Conservation (phyloP, 495 filamentous ascomycete species). For the Trichoderma erinaceum region DNA sequence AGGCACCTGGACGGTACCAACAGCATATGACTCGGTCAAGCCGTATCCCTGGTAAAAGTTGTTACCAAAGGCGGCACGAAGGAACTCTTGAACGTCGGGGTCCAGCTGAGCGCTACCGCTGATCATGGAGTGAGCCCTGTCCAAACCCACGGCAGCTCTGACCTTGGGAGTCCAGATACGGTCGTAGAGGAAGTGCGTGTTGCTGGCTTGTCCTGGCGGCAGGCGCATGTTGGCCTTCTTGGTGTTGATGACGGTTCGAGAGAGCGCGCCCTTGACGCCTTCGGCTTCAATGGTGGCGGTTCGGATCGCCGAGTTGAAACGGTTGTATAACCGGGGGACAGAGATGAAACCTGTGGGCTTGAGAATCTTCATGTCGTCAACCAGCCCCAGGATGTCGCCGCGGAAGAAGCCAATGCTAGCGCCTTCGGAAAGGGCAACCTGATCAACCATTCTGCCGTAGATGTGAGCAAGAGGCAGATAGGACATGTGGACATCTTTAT, state of each 20-base stretch:
- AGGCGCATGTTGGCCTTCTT: conserved; percentile 76
- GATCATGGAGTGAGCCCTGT: conserved; percentile 66
- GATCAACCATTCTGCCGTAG: conserved; percentile 78
- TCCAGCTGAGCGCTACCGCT: conserved; percentile 89
- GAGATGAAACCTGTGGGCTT: conserved; percentile 79
- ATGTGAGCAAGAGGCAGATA: conserved; percentile 96
- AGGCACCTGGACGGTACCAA: conserved; percentile 58
- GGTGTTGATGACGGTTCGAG: conserved; percentile 67
- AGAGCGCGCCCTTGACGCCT: conserved; percentile 77
- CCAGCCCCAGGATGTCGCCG: conserved; percentile 76
- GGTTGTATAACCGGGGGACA: conserved; percentile 87
- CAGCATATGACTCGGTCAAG: conserved; percentile 90
- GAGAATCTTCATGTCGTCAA: conserved; percentile 87
- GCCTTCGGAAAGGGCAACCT: conserved; percentile 65
- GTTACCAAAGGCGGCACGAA: conserved; percentile 75
- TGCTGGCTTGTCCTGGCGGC: conserved; percentile 61
- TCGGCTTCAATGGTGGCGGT: conserved; percentile 68
- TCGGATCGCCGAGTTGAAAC: conserved; percentile 77
- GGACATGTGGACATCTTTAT: conserved; percentile 62
- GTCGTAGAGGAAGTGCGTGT: conserved; percentile 83
- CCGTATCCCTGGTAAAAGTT: conserved; percentile 87
- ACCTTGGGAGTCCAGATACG: conserved; percentile 92
- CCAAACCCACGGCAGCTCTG: conserved; percentile 69
- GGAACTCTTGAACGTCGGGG: conserved; percentile 78
- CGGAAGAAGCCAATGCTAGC: conserved; percentile 88